Evolutionary conservation across 805 yeast species (phyloP).

Genomic region (Yamadazyma paraphyllophila): DNA sequence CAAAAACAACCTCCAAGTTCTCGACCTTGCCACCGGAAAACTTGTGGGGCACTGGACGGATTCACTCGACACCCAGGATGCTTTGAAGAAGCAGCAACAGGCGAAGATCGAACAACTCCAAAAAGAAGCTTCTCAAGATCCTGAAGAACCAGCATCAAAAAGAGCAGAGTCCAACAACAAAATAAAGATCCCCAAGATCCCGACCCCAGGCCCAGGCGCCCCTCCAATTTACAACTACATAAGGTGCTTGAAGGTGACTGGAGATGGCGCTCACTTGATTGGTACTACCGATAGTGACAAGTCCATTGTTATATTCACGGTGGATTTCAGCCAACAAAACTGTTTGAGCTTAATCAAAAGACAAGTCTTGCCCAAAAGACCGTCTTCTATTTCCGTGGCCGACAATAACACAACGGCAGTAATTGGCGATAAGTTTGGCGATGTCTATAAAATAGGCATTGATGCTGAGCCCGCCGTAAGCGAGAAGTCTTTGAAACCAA

Average conservation of each 20-base stretch:
- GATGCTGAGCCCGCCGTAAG: conserved; percentile 35
- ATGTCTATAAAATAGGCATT: conserved; percentile 67
- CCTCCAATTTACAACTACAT: conserved; percentile 67
- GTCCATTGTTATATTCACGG: conserved; percentile 61
- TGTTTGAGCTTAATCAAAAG: conserved; percentile 57
- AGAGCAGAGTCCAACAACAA: conserved; percentile 29
- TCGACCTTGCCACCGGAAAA: conserved; percentile 36
- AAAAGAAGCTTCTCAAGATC: conserved; percentile 26
- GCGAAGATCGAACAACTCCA: conserved; percentile 33
- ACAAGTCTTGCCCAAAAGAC: conserved; percentile 86
- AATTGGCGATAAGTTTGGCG: conserved; percentile 95
- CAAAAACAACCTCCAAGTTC: conserved; percentile 59
- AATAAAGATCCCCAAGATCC: conserved; percentile 48
- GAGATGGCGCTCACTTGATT: conserved; percentile 52
- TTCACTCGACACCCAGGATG: conserved; percentile 46
- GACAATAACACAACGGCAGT: conserved; percentile 50
- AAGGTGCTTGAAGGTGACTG: conserved; percentile 55
- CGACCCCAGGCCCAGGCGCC: conserved; percentile 67
- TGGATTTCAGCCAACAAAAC: conserved; percentile 35
- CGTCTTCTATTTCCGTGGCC: conserved; percentile 72
- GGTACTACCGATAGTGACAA: conserved; percentile 83
- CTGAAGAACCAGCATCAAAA: conserved; percentile 17
- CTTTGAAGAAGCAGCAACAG: conserved; percentile 48
- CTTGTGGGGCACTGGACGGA: conserved; percentile 65
- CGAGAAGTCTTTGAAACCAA: conserved; percentile 53